Conservation (phyloP, 345 rosid genomes). For the Ailanthus altissimus region DNA sequence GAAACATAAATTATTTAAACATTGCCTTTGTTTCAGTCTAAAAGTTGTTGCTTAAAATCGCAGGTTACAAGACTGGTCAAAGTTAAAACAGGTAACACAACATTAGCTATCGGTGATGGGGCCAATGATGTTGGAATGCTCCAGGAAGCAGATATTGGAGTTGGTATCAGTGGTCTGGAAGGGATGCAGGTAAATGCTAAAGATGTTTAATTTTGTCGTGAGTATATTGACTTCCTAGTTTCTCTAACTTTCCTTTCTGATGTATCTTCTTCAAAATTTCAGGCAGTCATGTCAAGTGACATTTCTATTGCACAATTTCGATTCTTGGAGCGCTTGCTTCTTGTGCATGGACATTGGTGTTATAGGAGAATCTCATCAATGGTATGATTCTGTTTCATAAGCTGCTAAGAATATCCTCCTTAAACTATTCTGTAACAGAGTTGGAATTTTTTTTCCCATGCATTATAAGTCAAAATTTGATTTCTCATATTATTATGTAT, state of each 20-base stretch:
- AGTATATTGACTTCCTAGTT: not conserved
- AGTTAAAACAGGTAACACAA: conserved; percentile 75
- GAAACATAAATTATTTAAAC: not conserved
- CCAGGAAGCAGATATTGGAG: conserved; percentile 96
- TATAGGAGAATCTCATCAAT: conserved; percentile 91
- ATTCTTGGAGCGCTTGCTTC: conserved; percentile 82
- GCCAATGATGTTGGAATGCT: conserved; percentile 99
- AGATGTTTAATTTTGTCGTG: not conserved
- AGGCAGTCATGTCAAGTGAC: conserved; percentile 99
- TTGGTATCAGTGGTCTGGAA: conserved; percentile 95
- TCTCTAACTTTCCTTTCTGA: conserved; percentile 9
- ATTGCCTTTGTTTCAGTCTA: conserved; percentile 9
- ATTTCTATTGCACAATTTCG: conserved; percentile 91
- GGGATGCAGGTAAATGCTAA: conserved; percentile 82
- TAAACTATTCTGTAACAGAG: too few relatives aligned
- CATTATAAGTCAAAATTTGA: too few relatives aligned
- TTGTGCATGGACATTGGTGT: conserved; percentile 99
- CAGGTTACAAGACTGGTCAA: conserved; percentile 98
- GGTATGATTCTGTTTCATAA: conserved; percentile 37
- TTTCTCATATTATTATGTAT: too few relatives aligned
- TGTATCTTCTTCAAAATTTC: conserved; percentile 21
- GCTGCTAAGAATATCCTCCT: too few relatives aligned
- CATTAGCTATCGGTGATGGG: conserved; percentile 91
- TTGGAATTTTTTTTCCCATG: too few relatives aligned
- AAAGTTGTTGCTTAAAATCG: conserved; percentile 12